A percentile compares a stretch with the other conserved stretches of the same genome.
These are phyloP conservation scores for Rhizopus delemar DNA, from an alignment of 371 early-diverging fungal species.

Conservation along the genomic window DNA sequence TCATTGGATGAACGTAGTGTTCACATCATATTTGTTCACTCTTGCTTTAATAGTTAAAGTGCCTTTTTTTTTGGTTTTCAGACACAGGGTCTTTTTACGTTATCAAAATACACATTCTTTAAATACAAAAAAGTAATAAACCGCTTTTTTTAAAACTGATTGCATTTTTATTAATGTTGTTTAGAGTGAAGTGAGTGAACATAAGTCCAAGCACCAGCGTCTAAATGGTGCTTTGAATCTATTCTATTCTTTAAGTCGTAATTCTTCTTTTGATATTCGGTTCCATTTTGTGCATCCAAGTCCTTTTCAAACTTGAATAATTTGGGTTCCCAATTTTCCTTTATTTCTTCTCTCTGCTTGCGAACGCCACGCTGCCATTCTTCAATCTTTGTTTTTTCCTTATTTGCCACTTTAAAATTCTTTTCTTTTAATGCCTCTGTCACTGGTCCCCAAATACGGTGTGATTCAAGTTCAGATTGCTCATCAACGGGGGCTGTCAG, in stretches of 20 bases:
- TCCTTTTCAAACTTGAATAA: conserved; percentile 59
- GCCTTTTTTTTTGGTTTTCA: too few relatives aligned
- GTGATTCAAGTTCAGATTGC: conserved; percentile 70
- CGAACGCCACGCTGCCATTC: conserved; percentile 70
- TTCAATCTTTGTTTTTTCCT: conserved; percentile 72
- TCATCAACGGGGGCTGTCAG: conserved; percentile 58
- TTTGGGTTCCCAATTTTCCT: conserved; percentile 44
- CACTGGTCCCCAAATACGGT: conserved; percentile 71
- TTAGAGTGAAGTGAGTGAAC: conserved; percentile 40
- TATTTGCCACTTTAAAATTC: conserved; percentile 67
- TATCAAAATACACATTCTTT: too few relatives aligned
- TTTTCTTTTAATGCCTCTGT: conserved; percentile 63
- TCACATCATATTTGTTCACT: too few relatives aligned
- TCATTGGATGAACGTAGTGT: too few relatives aligned
- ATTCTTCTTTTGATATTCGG: conserved; percentile 21
- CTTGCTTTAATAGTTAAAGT: too few relatives aligned
- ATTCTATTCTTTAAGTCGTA: conserved; percentile 15
- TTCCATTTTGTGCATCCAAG: conserved; percentile 11
- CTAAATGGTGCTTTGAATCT: conserved; percentile 38
- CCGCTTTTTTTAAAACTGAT: too few relatives aligned
- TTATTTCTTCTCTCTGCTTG: conserved; percentile 58
- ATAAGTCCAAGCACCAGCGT: conserved; percentile 51
- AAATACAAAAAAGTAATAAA: too few relatives aligned
- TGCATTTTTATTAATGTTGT: background rate
- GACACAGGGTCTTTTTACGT: too few relatives aligned